phyloP scores from a whole-genome alignment of 2,329 filamentous ascomycete species.

The Colletotrichum lini region DNA sequence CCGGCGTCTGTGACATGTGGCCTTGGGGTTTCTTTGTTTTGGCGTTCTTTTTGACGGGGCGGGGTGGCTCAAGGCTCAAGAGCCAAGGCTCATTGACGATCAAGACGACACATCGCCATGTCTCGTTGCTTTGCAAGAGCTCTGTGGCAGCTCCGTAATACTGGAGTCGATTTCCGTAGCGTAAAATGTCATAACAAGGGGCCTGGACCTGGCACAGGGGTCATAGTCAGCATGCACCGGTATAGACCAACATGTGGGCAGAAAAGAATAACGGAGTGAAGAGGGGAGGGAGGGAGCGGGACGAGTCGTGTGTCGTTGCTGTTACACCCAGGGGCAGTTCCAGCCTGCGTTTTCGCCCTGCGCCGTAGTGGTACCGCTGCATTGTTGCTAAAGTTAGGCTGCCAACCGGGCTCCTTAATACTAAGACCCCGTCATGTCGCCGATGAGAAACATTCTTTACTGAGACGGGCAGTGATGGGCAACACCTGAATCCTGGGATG shows the following conservation, averaged over 20 bases:
- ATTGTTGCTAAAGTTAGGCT: constrained; percentile 42
- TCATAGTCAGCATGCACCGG: no score
- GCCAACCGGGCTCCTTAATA: not conserved
- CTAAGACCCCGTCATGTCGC: constrained; percentile 9
- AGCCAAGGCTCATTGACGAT: constrained; percentile 10
- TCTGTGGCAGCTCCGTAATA: constrained; percentile 31
- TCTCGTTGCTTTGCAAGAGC: constrained; percentile 18
- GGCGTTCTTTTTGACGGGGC: constrained; percentile 25
- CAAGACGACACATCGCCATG: constrained; percentile 40
- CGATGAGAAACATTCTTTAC: constrained; percentile 10
- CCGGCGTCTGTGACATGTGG: constrained; percentile 26
- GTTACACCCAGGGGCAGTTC: constrained; percentile 4
- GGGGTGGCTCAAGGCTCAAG: constrained; percentile 1
- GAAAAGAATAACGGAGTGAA: not conserved
- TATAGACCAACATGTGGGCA: not conserved
- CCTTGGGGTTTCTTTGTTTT: constrained; percentile 10
- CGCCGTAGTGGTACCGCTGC: constrained; percentile 28
- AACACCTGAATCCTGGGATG: constrained; percentile 7
- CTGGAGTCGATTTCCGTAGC: constrained; percentile 9
- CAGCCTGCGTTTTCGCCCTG: constrained; percentile 22
- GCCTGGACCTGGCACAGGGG: not conserved
- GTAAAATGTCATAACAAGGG: constrained; percentile 16
- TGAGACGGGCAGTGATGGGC: constrained; percentile 25
- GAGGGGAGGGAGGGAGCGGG: not conserved
- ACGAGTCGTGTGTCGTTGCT: not conserved